Conservation (phyloP, 2,329 filamentous ascomycete species). For the Trichoderma atrobrunneum region DNA sequence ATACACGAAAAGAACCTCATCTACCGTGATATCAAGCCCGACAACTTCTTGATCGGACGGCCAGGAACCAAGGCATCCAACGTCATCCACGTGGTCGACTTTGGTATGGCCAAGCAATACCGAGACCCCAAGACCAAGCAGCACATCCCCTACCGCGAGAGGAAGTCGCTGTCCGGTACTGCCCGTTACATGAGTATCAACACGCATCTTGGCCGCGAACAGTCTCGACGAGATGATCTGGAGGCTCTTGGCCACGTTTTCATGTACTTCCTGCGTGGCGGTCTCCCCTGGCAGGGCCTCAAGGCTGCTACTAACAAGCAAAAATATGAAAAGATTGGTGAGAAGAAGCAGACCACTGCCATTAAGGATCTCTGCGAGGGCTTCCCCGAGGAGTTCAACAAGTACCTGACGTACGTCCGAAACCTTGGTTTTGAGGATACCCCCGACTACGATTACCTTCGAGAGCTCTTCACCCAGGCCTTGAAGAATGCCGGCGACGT, state of each 20-base stretch:
- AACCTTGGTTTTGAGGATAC: conserved; percentile 98
- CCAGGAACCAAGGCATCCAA: conserved; percentile 92
- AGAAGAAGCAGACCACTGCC: conserved; percentile 98
- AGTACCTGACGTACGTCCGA: conserved; percentile 94
- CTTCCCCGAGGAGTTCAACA: conserved; percentile 95
- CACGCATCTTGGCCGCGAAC: conserved; percentile 92
- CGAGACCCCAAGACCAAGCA: conserved; percentile 98
- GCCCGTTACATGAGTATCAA: conserved; percentile 99
- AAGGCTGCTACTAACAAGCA: conserved; percentile 82
- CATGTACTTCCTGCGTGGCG: conserved; percentile 71
- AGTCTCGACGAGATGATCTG: conserved; percentile 91
- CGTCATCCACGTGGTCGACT: conserved; percentile 97
- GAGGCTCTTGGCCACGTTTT: conserved; percentile 80
- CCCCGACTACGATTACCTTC: conserved; percentile 95
- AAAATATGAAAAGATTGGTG: conserved; percentile 99
- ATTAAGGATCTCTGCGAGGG: conserved; percentile 97
- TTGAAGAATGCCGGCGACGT: conserved; percentile 92
- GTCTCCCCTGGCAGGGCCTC: conserved; percentile 68
- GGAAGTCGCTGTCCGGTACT: conserved; percentile 94
- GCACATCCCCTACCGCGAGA: conserved; percentile 95
- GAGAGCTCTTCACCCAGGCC: conserved; percentile 93
- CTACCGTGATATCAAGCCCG: conserved; percentile 98
- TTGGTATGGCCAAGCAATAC: conserved; percentile 99
- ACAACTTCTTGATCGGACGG: conserved; percentile 97
- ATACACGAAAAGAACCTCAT: conserved; percentile 99